Evolutionary conservation across 2,329 filamentous ascomycete genomes (phyloP), one percentile per base, ranked within the genome.

Genomic region (Parastagonospora nodorum): DNA sequence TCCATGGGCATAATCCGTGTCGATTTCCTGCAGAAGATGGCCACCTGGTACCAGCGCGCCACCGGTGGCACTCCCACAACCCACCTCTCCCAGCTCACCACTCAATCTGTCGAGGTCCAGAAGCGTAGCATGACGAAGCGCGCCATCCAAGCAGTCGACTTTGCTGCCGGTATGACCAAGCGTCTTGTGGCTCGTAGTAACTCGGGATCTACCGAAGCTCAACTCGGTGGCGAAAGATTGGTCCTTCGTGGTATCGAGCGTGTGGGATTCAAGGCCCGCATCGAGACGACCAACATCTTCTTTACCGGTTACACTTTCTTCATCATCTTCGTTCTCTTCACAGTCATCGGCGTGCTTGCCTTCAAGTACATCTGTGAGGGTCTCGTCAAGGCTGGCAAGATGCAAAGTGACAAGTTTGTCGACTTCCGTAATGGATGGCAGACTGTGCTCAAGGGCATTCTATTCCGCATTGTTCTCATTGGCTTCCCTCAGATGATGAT

Each of bases 341-440:
- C 90, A 42, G 82, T 89, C 46, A 69, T 92, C 28, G 80, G 84
- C 37, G 89, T 97, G 16, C 80, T 86, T 35, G 75, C 85, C 27
- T 96, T 95, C 82, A 96, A 97, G 78, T 88, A 82, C 50, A 75
- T 88, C 59, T 91, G 88, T 73, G 92, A 97, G 74, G 72, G 89
- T 42, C 84, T 88, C 9, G 86, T 86, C 61, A 91, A 86, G 77
- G 81, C 84, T 55, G 85, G 86, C 64, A 88, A 85, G 81, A 91
- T 96, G 80, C 89, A 90, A 76, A 80, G 81, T 48, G 89, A 96
- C 70, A 92, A 90, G 65, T 97, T 97, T 75, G 81, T 88, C 62
- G 92, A 97, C 64, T 97, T 97, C 84, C 88, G 93, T 57, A 93
- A 94, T 66, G 92, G 91, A 61, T 97, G 93, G 93, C 86, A 88